Base-by-base conservation (phyloP, 495 filamentous ascomycete genomes). In the Amniculicola lignicola region DNA sequence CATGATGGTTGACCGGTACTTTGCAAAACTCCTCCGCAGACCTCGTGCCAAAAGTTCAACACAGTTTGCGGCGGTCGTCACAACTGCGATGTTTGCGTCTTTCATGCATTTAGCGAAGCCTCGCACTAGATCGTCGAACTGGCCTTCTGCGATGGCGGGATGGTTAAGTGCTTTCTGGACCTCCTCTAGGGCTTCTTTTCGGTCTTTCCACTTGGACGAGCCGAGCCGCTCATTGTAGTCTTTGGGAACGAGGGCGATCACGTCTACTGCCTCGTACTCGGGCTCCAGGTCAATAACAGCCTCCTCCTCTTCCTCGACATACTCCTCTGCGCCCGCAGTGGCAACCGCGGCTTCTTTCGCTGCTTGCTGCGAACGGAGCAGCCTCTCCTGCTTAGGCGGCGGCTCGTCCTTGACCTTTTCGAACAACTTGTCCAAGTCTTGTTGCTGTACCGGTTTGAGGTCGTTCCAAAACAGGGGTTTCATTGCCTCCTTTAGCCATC, bases 381-480 rank as follows among this genome's bases (percentile, higher is more conserved):
- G 75, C 40, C 94, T 75, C 65, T 95, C 90, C 69, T 96, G 93
- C 69, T 95, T 95, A 14, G 94, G 88, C 11, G 83, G 40, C 4
- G 87, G 82, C 59, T 97, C 92, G 31, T 90, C 81, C 70, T 95
- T 96, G 63, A 95, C 81, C 47, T 83, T 86, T 61, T 96, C 92
- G 53, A 99, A 99, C 35, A 94, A 79, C 51, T 92, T 89, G 61
- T 99, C 94, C 47, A 99, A 69, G 68, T 99, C 94, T 56, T 82
- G 82, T 67, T 99, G 94, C 60, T 99, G 94, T 1, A 94, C 90
- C 1, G 90, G 88, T 69, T 99, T 99, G 54, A 99, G 71, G 36
- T 97, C 94, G 36, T 81, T 81, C 89, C 91, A 99, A 68, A 99
- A 99, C 68, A 96, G 83, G 15, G 92, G 89, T 68, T 99, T 99